Percentiles rank a stretch among this genome's conserved stretches.
Conservation (phyloP, 371 early-diverging fungal genomes). For the Mortierella sp. region DNA sequence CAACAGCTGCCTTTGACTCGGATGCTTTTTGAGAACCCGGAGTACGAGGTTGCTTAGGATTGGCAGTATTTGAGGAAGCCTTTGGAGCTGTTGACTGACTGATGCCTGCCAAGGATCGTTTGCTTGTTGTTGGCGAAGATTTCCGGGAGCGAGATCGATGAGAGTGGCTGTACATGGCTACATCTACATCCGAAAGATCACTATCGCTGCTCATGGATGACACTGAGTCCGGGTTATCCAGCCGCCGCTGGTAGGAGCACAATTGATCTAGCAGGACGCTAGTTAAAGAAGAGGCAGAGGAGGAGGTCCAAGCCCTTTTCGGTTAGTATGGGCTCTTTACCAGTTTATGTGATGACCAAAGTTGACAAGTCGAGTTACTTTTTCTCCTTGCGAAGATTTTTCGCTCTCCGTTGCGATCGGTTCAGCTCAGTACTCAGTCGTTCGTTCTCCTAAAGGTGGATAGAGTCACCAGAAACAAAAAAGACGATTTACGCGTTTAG, state of each 20-base stretch:
- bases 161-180: no score
- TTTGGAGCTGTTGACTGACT: background rate
- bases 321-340: background rate
- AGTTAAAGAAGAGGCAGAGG: background rate
- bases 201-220: conserved; percentile 33
- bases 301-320: no score
- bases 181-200: conserved; percentile 18
- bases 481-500: background rate
- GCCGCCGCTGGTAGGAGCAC: conserved; percentile 6
- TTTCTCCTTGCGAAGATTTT: conserved; percentile 62
- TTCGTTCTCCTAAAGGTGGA: conserved; percentile 67
- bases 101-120: no score
- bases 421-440: conserved; percentile 56
- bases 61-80: background rate
- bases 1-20: background rate
- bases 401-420: conserved; percentile 56
- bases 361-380: conserved; percentile 51
- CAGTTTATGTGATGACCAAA: background rate
- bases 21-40: background rate
- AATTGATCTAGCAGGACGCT: conserved; percentile 30
- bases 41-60: conserved; percentile 11
- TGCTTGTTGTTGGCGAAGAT: background rate
- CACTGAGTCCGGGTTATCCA: conserved; percentile 18
- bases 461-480: background rate
- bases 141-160: conserved; percentile 12